Conservation (phyloP, 306 rosid species). For the Trichosanthes truncata region DNA sequence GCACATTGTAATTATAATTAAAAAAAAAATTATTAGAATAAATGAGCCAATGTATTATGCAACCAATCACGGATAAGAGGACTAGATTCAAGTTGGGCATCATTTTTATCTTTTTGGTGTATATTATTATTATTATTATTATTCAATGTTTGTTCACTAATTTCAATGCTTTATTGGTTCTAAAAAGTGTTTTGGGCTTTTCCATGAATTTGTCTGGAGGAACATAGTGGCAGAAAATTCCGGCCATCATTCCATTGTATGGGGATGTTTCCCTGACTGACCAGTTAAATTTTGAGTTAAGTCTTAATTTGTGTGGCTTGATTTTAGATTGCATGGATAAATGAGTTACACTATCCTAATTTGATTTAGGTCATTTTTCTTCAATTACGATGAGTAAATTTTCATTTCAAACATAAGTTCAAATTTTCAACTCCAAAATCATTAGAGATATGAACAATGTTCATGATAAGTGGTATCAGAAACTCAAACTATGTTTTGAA, state of each 20-base stretch:
- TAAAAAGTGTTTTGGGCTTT: slow-evolving; percentile 1
- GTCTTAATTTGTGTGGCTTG: neutral
- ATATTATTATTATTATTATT: neutral
- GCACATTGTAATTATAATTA: neutral
- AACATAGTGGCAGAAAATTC: neutral
- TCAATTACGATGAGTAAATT: neutral
- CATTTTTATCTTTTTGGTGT: neutral
- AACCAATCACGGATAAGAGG: neutral
- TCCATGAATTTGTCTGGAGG: neutral
- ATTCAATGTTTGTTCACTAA: neutral
- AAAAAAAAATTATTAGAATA: neutral
- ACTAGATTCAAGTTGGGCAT: neutral
- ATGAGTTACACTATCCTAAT: neutral
- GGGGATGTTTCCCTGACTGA: neutral
- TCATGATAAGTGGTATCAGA: no score
- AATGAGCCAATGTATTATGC: neutral
- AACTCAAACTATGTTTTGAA: neutral
- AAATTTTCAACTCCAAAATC: no score
- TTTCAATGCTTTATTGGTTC: slow-evolving; percentile 2
- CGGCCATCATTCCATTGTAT: neutral
- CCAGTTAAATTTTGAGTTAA: neutral
- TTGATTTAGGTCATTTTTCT: neutral
- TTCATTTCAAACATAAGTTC: neutral
- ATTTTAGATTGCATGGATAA: neutral
- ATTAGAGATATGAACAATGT: neutral